phyloP scores from a whole-genome alignment of 2,329 filamentous ascomycete genomes.

The Dactylellina parvicollis region DNA sequence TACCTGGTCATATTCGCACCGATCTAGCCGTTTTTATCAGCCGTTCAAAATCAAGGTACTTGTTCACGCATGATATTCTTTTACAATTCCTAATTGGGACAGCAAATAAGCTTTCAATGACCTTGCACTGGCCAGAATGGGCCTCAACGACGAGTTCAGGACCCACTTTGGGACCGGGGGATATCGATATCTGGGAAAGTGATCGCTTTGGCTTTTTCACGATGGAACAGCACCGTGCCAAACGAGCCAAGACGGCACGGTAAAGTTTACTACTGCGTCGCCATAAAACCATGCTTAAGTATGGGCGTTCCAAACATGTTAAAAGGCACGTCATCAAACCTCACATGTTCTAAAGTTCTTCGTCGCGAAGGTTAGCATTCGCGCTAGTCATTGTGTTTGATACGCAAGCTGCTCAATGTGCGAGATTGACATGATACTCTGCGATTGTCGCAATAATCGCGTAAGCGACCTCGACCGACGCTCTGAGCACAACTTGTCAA shows the following conservation, averaged over 20 bases:
- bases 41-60: conserved; percentile 7
- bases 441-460: too few species aligned
- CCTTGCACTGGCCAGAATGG: conserved; percentile 3
- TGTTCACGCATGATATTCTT: conserved; percentile 2
- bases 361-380: too few species aligned
- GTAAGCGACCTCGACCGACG: too few species aligned
- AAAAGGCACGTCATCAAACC: too few species aligned
- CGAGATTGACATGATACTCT: too few species aligned
- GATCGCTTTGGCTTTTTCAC: neutral
- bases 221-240: neutral
- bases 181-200: neutral
- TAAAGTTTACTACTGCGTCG: neutral
- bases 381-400: too few species aligned
- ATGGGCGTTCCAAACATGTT: too few species aligned
- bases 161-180: conserved; percentile 1
- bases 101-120: neutral
- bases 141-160: neutral
- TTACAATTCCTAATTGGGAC: neutral
- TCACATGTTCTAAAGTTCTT: too few species aligned
- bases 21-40: neutral
- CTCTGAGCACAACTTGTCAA: too few species aligned
- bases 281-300: neutral
- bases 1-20: neutral
- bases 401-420: too few species aligned
- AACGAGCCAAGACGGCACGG: neutral